These are phyloP conservation scores for Aureobasidium melanogenum DNA, from an alignment of 2,329 filamentous ascomycete species.

Conservation along the genomic window DNA sequence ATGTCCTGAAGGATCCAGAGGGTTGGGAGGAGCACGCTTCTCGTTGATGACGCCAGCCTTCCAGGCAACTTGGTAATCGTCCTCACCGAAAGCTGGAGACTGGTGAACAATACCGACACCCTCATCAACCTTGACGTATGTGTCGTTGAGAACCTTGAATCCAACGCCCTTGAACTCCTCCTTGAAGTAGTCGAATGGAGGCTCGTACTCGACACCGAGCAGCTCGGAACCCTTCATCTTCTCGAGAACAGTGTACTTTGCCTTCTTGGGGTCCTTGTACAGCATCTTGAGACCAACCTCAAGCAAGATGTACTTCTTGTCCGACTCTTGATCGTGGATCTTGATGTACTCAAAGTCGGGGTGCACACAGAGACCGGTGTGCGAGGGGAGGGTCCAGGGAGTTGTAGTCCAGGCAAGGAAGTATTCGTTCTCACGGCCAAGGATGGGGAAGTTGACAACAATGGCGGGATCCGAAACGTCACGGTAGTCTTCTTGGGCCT, in stretches of 20 bases:
- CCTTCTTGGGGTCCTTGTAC: constrained; percentile 94
- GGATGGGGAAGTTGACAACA: constrained; percentile 76
- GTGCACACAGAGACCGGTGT: constrained; percentile 67
- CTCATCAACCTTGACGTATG: constrained; percentile 80
- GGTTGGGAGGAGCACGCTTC: constrained; percentile 73
- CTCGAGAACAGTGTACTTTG: constrained; percentile 74
- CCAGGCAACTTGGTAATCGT: constrained; percentile 81
- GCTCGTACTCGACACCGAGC: constrained; percentile 81
- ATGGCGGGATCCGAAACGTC: constrained; percentile 85
- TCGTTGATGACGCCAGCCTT: constrained; percentile 70
- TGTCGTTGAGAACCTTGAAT: constrained; percentile 74
- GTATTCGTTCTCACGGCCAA: constrained; percentile 61
- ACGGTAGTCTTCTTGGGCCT: constrained; percentile 91
- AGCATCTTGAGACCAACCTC: constrained; percentile 73
- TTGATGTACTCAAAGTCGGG: constrained; percentile 83
- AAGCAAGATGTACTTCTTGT: constrained; percentile 76
- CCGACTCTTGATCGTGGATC: constrained; percentile 71
- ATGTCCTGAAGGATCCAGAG: constrained; percentile 73
- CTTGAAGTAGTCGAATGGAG: constrained; percentile 82
- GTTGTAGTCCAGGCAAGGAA: constrained; percentile 87
- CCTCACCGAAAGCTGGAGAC: constrained; percentile 86
- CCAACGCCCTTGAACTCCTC: constrained; percentile 78
- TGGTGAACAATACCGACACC: constrained; percentile 94
- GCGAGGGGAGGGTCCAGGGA: constrained; percentile 76
- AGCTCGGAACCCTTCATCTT: constrained; percentile 77